These are phyloP conservation scores for Cystobasidium pallidum DNA, from an alignment of 1,284 basidiomycete species.

Conservation along the genomic window DNA sequence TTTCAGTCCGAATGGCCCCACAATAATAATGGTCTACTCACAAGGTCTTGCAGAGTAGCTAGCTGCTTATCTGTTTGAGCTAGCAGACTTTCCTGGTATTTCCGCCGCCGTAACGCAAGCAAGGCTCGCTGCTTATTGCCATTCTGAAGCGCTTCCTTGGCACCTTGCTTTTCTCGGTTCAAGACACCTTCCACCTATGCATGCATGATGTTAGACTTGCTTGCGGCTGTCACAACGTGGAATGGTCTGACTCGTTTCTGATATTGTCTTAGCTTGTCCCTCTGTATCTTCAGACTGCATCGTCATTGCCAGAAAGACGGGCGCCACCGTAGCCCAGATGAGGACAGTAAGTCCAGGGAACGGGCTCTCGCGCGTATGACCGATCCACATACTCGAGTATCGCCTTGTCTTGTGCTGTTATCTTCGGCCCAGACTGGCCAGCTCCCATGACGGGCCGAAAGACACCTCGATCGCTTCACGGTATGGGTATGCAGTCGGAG, in stretches of 20 bases:
- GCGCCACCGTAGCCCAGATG: too few relatives aligned
- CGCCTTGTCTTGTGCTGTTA: constrained; percentile 89
- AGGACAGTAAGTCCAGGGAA: background rate
- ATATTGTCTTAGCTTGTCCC: constrained; percentile 93
- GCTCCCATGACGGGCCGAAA: constrained; percentile 24
- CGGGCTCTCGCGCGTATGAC: background rate
- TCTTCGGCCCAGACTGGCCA: constrained; percentile 70
- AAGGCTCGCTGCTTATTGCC: constrained; percentile 86
- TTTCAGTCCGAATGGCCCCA: background rate
- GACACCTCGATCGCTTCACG: constrained; percentile 3
- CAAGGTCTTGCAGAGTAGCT: constrained; percentile 85
- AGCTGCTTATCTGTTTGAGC: constrained; percentile 87
- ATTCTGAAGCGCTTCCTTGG: constrained; percentile 74
- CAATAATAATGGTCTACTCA: constrained; percentile 58
- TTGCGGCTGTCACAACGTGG: background rate
- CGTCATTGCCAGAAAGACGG: background rate
- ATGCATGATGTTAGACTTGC: background rate
- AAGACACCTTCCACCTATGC: constrained; percentile 80
- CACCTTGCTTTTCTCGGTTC: constrained; percentile 85
- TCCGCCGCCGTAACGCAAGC: constrained; percentile 80
- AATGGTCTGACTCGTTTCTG: constrained; percentile 74
- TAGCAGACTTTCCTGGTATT: constrained; percentile 89
- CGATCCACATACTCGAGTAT: constrained; percentile 76
- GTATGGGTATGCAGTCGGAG: background rate
- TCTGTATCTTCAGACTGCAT: constrained; percentile 82